phyloP scores from a whole-genome alignment of 345 rosid species.

The Zanthoxylum bungeanum region DNA sequence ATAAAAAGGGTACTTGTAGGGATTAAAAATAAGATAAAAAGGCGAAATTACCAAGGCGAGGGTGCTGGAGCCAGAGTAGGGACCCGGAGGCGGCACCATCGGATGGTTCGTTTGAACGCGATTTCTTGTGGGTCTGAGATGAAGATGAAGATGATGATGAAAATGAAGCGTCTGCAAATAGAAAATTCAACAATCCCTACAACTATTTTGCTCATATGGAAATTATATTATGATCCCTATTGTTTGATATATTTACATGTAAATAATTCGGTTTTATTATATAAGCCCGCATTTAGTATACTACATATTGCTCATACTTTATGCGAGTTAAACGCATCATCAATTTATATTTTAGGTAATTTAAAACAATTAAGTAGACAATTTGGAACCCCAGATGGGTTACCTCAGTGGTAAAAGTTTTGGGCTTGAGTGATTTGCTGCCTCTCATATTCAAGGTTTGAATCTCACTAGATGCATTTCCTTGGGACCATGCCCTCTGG shows the following conservation, averaged over 20 bases:
- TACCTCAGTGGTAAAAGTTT: no score
- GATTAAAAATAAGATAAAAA: neutral
- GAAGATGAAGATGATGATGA: neutral
- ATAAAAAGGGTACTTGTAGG: neutral
- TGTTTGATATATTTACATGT: neutral
- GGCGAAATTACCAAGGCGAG: slow-evolving; percentile 64
- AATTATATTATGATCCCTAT: neutral
- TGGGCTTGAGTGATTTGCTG: no score
- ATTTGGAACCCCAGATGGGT: no score
- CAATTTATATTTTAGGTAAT: no score
- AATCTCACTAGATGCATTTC: no score
- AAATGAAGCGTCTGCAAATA: neutral
- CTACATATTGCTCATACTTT: no score
- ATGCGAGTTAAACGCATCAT: no score
- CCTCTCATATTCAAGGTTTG: no score
- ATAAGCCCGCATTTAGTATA: no score
- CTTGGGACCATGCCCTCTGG: no score
- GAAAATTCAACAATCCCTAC: slow-evolving; percentile 9
- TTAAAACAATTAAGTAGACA: no score
- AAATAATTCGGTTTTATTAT: no score
- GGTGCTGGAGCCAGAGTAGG: slow-evolving; percentile 85
- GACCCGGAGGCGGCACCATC: slow-evolving; percentile 83
- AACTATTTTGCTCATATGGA: neutral
- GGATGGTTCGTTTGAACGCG: neutral
- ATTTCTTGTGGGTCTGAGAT: neutral